phyloP scores from a whole-genome alignment of 805 yeast genomes.

The Cyberlindnera japonica region DNA sequence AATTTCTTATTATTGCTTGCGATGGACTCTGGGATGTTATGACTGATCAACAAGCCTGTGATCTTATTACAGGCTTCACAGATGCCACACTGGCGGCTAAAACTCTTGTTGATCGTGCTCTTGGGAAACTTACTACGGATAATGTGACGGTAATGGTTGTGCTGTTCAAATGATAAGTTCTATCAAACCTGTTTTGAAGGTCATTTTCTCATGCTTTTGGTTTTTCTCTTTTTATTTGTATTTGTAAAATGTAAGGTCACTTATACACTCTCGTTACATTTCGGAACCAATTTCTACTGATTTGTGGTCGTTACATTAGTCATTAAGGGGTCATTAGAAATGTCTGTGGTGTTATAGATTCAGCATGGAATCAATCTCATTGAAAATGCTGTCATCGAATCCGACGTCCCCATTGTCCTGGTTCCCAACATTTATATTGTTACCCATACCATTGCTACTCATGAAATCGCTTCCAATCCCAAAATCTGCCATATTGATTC shows the following conservation, averaged over 20 bases:
- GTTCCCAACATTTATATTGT: too few species aligned
- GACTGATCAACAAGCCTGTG: conserved; percentile 79
- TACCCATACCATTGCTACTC: neutral
- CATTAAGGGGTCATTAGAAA: neutral
- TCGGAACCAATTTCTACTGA: too few species aligned
- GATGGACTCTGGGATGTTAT: conserved; percentile 98
- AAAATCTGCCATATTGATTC: conserved; percentile 9
- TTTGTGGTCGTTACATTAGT: too few species aligned
- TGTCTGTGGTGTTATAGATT: conserved; percentile 11
- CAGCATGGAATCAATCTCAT: conserved; percentile 26
- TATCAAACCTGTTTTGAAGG: neutral
- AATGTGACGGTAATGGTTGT: conserved; percentile 93
- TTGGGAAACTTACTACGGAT: conserved; percentile 79
- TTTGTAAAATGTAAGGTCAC: neutral
- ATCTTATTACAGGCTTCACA: conserved; percentile 49
- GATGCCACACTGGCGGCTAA: conserved; percentile 69
- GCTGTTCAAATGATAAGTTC: conserved; percentile 23
- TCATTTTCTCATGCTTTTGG: neutral
- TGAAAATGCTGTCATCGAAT: conserved; percentile 23
- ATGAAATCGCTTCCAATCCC: conserved; percentile 4
- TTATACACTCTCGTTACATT: neutral
- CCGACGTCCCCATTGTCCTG: conserved; percentile 5
- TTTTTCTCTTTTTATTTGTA: neutral
- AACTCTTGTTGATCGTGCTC: conserved; percentile 65
- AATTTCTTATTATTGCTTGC: conserved; percentile 85